Base-by-base conservation (phyloP, 1,139 yeast species). In the Pichia sp. region DNA sequence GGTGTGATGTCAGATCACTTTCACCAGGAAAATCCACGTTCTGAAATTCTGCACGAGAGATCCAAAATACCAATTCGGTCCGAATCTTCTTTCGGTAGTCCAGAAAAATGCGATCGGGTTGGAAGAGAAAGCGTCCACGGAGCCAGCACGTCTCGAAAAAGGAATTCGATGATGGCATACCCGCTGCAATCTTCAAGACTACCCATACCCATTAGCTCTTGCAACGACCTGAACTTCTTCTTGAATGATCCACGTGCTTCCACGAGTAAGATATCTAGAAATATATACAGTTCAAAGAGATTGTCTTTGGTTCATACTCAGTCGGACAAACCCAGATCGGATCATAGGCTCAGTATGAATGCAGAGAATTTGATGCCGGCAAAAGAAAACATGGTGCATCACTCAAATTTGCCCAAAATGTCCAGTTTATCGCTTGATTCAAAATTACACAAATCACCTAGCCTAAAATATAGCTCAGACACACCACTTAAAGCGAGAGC, bases 391-490 rank as follows among this genome's bases (percentile, higher is more conserved):
- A 32, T 31, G 11, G 13, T 36, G 30, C 3, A 11, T n/a, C 4
- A 26, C 29, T 38, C 32, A 7, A 32, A 48, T 13, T 15, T 30
- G 10, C 40, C 45, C 2, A 30, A 7, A 11, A 5, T 47, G 6
- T 16, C 54, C 1, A 34, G 40, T 8, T 8, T 45, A 29, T 47
- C 54, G 8, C 13, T 36, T 5, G 30, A 50, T 1, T 50, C 54
- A 7, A 43, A 51, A 29, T 47, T 55, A 26, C 54, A 54, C 15
- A 47, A 48, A 51, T 53, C 56, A 1, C 47, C 53, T 2, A 55
- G 56, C 34, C 8, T 45, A 5, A 40, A 41, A 13, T 16, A 19
- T 4, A 11, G 44, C 5, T 13, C 46, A 5, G 23, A 38, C 11
- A 43, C 47, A 10, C 50, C 49, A 0, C 30, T 32, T 8, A 46